phyloP scores from a whole-genome alignment of 2,329 filamentous ascomycete genomes.

The Didymella segeticola region DNA sequence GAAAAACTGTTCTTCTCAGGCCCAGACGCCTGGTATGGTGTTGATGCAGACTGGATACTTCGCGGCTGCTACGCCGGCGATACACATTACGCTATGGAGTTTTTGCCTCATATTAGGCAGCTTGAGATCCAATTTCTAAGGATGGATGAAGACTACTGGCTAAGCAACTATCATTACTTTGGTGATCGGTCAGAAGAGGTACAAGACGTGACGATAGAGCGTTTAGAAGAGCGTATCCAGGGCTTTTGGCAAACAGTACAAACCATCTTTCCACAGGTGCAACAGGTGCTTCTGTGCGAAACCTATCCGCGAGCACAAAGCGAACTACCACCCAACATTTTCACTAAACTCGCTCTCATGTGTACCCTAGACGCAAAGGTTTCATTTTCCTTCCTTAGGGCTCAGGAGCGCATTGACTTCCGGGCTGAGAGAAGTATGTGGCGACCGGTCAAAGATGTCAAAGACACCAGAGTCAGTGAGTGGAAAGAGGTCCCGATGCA shows the following conservation, averaged over 20 bases:
- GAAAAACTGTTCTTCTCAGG: conserved; percentile 18
- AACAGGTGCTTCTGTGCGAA: not conserved
- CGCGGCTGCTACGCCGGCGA: conserved; percentile 14
- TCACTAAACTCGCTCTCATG: not conserved
- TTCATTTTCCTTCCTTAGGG: not conserved
- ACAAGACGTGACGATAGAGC: not conserved
- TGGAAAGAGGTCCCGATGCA: not conserved
- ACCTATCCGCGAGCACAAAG: not conserved
- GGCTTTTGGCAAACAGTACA: conserved; percentile 6
- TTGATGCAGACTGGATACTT: conserved; percentile 18
- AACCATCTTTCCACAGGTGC: not conserved
- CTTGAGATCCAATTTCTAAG: not conserved
- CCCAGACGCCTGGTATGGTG: conserved; percentile 8
- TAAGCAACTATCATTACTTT: not conserved
- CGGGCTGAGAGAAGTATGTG: conserved; percentile 9
- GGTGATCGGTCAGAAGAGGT: not conserved
- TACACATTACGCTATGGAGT: not conserved
- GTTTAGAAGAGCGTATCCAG: not conserved
- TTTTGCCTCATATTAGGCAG: not conserved
- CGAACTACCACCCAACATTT: not conserved
- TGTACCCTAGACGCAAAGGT: not conserved
- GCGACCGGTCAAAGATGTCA: not conserved
- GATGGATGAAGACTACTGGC: conserved; percentile 7
- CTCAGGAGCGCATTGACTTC: not conserved
- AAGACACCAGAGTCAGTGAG: not conserved